These are phyloP conservation scores for Sclerotiophoma versabilis DNA, from an alignment of 2,329 filamentous ascomycete genomes.

Conservation along the genomic window DNA sequence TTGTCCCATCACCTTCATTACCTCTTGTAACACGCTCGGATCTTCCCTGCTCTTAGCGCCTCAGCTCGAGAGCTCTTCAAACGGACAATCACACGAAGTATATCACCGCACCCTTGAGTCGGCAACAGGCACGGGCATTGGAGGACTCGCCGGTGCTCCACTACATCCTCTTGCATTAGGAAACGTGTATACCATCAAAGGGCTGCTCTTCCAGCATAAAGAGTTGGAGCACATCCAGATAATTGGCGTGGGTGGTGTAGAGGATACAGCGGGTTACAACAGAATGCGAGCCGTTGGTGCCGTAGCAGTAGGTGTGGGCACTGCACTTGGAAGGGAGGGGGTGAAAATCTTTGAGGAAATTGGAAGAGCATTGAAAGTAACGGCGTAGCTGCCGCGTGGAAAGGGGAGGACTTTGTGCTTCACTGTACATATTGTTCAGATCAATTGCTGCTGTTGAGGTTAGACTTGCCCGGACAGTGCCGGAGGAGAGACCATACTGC, in stretches of 20 bases:
- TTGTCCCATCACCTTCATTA: conserved; percentile 69
- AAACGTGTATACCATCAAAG: conserved; percentile 73
- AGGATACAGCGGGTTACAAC: conserved; percentile 66
- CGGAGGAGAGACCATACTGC: conserved; percentile 8
- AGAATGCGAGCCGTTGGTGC: conserved; percentile 73
- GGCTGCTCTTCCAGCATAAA: conserved; percentile 61
- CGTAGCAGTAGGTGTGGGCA: conserved; percentile 69
- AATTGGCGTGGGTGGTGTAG: conserved; percentile 77
- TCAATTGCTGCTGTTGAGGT: neutral
- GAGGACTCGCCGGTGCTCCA: conserved; percentile 75
- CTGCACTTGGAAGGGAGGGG: conserved; percentile 70
- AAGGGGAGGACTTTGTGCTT: neutral
- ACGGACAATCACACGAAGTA: conserved; percentile 15
- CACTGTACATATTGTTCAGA: neutral
- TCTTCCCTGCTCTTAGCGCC: conserved; percentile 65
- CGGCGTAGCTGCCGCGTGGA: neutral
- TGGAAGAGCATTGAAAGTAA: conserved; percentile 17
- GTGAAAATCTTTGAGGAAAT: conserved; percentile 69
- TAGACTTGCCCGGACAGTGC: neutral
- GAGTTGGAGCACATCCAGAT: conserved; percentile 64
- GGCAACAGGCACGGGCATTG: conserved; percentile 64
- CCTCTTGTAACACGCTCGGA: conserved; percentile 77
- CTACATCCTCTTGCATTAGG: conserved; percentile 77
- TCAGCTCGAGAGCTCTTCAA: conserved; percentile 18
- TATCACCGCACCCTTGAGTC: conserved; percentile 56